Base-by-base conservation (phyloP, 148 eudicot species). In the Cornus controversa region DNA sequence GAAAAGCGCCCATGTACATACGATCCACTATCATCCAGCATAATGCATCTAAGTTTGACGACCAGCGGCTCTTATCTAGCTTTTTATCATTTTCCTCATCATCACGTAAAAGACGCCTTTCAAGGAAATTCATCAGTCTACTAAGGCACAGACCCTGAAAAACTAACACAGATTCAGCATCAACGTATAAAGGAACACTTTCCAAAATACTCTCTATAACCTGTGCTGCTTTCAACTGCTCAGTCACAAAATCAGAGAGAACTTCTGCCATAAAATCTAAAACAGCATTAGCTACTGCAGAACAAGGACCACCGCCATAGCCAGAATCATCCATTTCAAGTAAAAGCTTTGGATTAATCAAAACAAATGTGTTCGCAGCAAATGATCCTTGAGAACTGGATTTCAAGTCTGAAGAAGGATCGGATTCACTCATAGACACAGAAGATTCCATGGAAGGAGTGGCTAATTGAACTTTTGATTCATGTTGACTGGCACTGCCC, bases 1-100 rank as follows among this genome's bases (percentile, higher is more conserved):
- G 99, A 80, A 96, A 96, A 77, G 93, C 95, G 76, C 97, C 99
- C 99, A 96, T 92, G 75, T 96, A 96, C 10, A 85, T 97, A 66
- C 99, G 98, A 83, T 96, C 99, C 72, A 93, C 98, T 66, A 96
- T 89, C 87, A 96, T 75, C 88, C 93, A 85, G 69, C 97, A 93
- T 53, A 96, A 79, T 64, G 91, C 89, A 83, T 93, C 99, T 72
- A 96, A 80, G 85, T 96, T 96, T 42, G 87, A 77, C 45, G 98
- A 90, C 99, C 99, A 96, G 13, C 96, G 87, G 81, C 57, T 87
- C 84, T 96, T 93, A 82, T 93, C 99, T 72, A 96, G 84, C 87
- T 87, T 96, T 83, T 92, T 96, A 37, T 89, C 91, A 78, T 87
- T 82, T 86, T 92, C 99, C 85, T 96, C 99, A 50, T 92, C 98